Conservation (phyloP, 257 asterid genomes). For the Nicotiana tabacum region DNA sequence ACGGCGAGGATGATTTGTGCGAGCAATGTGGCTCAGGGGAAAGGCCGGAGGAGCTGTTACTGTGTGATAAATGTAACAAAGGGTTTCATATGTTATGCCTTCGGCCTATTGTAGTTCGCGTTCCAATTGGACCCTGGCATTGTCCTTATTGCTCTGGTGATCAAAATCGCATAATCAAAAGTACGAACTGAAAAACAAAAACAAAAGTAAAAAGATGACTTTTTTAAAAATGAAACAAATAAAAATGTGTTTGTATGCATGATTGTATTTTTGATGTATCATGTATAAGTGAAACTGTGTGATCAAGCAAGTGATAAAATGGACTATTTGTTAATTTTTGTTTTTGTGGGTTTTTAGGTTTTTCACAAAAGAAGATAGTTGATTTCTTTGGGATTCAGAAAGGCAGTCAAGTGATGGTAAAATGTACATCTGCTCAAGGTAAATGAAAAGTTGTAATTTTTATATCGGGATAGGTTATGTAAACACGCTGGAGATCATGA, state of each 20-base stretch:
- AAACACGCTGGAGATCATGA: background rate
- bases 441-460: slow-evolving; percentile 4
- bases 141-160: slow-evolving; percentile 59
- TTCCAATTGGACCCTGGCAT: slow-evolving; percentile 73
- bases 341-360: slow-evolving; percentile 33
- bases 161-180: slow-evolving; percentile 41
- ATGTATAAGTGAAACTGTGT: background rate
- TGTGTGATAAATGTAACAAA: slow-evolving; percentile 70
- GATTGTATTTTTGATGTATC: background rate
- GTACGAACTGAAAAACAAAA: slow-evolving; percentile 28
- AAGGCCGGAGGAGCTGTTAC: slow-evolving; percentile 47
- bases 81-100: slow-evolving; percentile 72
- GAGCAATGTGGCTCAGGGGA: slow-evolving; percentile 78
- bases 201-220: background rate
- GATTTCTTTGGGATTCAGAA: slow-evolving; percentile 72
- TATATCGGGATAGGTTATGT: background rate
- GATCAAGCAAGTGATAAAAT: background rate
- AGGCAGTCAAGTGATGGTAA: slow-evolving; percentile 28
- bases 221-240: background rate
- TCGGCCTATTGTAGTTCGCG: slow-evolving; percentile 68
- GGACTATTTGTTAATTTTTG: background rate
- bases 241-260: slow-evolving; percentile 4
- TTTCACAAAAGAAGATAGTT: slow-evolving; percentile 62
- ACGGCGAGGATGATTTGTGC: slow-evolving; percentile 29
- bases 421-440: slow-evolving; percentile 57